Base-by-base conservation (phyloP, 805 yeast genomes). In the Hanseniaspora hatyaiensis region DNA sequence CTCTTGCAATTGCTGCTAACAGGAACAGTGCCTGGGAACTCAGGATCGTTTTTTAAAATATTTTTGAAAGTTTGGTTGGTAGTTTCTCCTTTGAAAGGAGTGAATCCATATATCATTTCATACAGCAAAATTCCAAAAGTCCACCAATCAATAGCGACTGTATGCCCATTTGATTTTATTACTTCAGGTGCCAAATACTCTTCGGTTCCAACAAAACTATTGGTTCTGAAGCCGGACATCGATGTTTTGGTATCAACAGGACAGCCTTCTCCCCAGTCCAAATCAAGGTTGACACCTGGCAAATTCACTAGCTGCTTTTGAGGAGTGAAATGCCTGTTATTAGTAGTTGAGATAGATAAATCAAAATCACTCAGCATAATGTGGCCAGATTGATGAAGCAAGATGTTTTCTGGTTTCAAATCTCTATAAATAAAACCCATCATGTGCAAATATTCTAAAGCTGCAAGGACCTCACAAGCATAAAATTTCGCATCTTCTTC, bases 141-240 rank as follows among this genome's bases (percentile, higher is more conserved):
- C 99, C 99, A 92, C 98, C 98, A 92, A 63, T 92, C 99, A 15
- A 92, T 98, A 0, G 97, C 96, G 6, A 89, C 81, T 1, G 97
- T 89, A 58, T 92, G 99, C 1, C 98, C 98, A 56, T 88, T 84
- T 1, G 97, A 97, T 61, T 92, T 71, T 47, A 92, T 92, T 4
- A 92, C 98, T 59, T 92, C 99, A 0, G 99, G 99, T 0, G 99
- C 97, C 57, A 92, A 87, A 62, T 92, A 92, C 61, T 92, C 99
- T 60, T 92, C 99, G 0, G 99, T 92, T 1, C 99, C 99, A 30
- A 92, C 99, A 69, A 92, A 92, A 1, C 97, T 88, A 63, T 92
- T 94, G 1, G 99, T 92, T 57, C 97, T 71, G 65, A 94, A 92
- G 11, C 95, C 95, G 59, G 89, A 95, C 37, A 87, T 86, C 57